Evolutionary conservation across 352 stramenopile genomes (phyloP).

Genomic region (Phytophthora pseudosyringae): DNA sequence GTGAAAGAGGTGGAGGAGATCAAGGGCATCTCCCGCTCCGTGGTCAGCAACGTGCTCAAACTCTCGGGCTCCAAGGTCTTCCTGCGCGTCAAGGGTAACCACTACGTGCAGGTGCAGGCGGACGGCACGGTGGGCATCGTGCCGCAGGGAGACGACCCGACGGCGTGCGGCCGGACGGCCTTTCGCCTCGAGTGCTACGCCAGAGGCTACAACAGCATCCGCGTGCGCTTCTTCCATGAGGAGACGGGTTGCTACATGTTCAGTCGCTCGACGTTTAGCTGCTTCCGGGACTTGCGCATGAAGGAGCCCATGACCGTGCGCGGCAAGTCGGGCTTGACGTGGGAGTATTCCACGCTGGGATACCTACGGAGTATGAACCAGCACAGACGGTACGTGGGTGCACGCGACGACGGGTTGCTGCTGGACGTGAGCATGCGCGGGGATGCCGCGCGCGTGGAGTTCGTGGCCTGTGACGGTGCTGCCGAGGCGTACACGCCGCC

Average conservation of each 20-base stretch:
- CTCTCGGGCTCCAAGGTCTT: conserved; percentile 67
- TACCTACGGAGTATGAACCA: conserved; percentile 91
- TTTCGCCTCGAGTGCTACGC: conserved; percentile 83
- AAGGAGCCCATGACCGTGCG: conserved; percentile 64
- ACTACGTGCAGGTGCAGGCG: conserved; percentile 63
- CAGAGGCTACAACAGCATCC: conserved; percentile 89
- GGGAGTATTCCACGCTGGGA: conserved; percentile 83
- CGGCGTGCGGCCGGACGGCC: conserved; percentile 57
- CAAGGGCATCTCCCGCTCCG: conserved; percentile 67
- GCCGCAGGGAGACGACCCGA: conserved; percentile 47
- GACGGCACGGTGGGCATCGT: conserved; percentile 67
- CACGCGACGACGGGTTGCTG: conserved; percentile 72
- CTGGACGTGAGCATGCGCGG: conserved; percentile 88
- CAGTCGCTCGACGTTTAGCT: conserved; percentile 84
- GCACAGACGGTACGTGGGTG: conserved; percentile 84
- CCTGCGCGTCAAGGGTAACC: conserved; percentile 71
- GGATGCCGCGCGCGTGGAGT: conserved; percentile 80
- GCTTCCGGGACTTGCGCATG: conserved; percentile 86
- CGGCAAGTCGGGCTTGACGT: conserved; percentile 74
- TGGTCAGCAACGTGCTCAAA: conserved; percentile 73
- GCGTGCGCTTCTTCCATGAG: conserved; percentile 83
- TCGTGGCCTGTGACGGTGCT: conserved; percentile 63
- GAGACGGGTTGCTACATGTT: conserved; percentile 81
- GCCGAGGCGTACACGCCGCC: conserved; percentile 52
- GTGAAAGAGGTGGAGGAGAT: conserved; percentile 79